Base-by-base conservation (phyloP, 176 grass and related monocot genomes). In the Oryza coarctata region DNA sequence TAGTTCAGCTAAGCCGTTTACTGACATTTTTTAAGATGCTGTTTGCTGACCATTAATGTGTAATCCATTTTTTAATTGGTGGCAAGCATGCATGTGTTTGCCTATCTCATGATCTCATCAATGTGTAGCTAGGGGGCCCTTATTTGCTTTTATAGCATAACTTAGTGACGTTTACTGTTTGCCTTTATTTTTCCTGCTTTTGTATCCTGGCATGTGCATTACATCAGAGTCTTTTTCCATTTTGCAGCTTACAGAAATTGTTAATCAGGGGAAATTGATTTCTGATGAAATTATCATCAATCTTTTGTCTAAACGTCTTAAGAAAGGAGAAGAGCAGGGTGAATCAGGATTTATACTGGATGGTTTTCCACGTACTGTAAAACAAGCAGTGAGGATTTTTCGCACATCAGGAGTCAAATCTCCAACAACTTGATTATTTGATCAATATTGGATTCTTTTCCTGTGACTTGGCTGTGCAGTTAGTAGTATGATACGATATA, bases 341-440 rank as follows among this genome's bases (percentile, higher is more conserved):
- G 93, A 99, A 95, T 99, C 91, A 17, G 96, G 96, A 76, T 99
- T 95, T 88, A 95, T 99, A 81, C 96, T 99, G 15, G 96, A 99
- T 87, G 91, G 96, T 33, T 99, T 95, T 75, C 93, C 96, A 27
- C 85, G 96, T 34, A 99, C 96, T n/a, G 90, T 95, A 75, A 93
- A 85, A 50, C 93, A 99, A 90, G 96, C 93, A 61, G 96, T 99
- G 84, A 95, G 93, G 14, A 25, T 22, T 32, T 68, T 77, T 82
- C 60, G 68, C 68, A 64, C 81, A 7, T 12, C 18, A 2, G 1
- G 11, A 52, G 22, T 1, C 6, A 73, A 68, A 3, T 5, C 36
- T 89, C 26, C 9, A 47, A 52, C 6, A 5, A 38, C 14, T 29
- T 11, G 78, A 49, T 73, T 12, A 58, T 73, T 47, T 58, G 43